Conservation (phyloP, 1,284 basidiomycete genomes). For the Naganishia albida region DNA sequence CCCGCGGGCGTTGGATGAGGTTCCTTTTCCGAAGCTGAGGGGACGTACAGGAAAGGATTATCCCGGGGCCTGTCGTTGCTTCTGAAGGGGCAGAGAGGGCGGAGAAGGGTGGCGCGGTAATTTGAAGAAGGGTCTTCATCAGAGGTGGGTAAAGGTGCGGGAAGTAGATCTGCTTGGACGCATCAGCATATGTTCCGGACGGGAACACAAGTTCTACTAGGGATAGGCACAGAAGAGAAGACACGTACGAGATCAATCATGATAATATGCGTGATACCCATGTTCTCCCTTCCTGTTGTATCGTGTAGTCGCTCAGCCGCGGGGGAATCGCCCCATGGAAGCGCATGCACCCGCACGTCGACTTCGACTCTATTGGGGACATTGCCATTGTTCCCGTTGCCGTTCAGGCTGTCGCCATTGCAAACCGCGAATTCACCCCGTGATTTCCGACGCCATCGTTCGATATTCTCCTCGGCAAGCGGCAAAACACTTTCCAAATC, state of each 20-base stretch:
- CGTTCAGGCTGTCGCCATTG: neutral
- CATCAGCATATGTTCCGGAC: no score
- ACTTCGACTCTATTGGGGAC: conserved; percentile 28
- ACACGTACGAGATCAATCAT: conserved; percentile 50
- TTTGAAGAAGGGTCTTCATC: conserved; percentile 44
- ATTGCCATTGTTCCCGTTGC: neutral
- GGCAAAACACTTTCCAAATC: conserved; percentile 50
- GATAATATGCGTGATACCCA: conserved; percentile 48
- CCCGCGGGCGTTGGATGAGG: neutral
- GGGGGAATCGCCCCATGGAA: conserved; percentile 46
- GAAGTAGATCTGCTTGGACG: conserved; percentile 48
- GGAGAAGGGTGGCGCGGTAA: conserved; percentile 35
- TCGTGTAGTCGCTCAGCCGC: conserved; percentile 1
- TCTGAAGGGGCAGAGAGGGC: neutral
- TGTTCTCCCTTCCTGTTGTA: conserved; percentile 32
- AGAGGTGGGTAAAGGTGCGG: conserved; percentile 50
- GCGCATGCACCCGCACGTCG: conserved; percentile 37
- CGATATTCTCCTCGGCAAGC: conserved; percentile 42
- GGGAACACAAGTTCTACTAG: no score
- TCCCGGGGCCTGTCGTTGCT: conserved; percentile 45
- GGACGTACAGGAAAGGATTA: conserved; percentile 50
- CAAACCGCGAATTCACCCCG: neutral
- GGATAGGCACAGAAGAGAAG: neutral
- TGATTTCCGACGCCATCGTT: conserved; percentile 31
- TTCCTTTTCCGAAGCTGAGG: neutral